Conservation (phyloP, 78 protist genomes). For the Guillardia theta region DNA sequence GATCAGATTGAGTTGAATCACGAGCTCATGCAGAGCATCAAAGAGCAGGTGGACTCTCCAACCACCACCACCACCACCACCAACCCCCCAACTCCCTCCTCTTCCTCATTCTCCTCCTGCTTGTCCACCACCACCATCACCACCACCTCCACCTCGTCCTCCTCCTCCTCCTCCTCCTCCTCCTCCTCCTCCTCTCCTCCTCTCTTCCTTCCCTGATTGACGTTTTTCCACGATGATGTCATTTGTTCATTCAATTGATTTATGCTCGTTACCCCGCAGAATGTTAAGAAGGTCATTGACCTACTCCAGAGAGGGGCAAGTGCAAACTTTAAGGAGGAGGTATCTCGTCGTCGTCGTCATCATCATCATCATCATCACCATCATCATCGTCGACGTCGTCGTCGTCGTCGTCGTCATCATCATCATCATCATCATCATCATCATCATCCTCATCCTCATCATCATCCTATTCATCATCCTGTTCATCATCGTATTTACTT, state of each 20-base stretch:
- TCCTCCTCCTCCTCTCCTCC: slow-evolving; percentile 26
- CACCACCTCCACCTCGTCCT: neutral
- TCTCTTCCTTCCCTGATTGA: neutral
- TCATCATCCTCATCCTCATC: too few relatives aligned
- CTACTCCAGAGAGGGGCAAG: neutral
- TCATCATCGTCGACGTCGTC: too few relatives aligned
- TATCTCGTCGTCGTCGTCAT: too few relatives aligned
- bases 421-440: too few relatives aligned
- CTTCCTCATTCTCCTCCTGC: neutral
- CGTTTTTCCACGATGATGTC: neutral
- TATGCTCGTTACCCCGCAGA: neutral
- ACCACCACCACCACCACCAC: too few relatives aligned
- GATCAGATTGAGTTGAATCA: neutral
- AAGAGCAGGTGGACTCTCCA: neutral
- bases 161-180: slow-evolving; percentile 40
- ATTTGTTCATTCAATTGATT: neutral
- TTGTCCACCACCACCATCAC: neutral
- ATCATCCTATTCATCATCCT: too few relatives aligned
- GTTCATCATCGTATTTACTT: too few relatives aligned
- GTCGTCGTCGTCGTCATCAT: too few relatives aligned
- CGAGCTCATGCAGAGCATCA: neutral
- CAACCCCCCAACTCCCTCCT: neutral
- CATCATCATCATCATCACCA: too few relatives aligned
- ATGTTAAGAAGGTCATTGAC: neutral
- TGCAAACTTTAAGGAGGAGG: neutral